Evolutionary conservation across 305 asterid species (phyloP).

Genomic region (Solanum hybrid): DNA sequence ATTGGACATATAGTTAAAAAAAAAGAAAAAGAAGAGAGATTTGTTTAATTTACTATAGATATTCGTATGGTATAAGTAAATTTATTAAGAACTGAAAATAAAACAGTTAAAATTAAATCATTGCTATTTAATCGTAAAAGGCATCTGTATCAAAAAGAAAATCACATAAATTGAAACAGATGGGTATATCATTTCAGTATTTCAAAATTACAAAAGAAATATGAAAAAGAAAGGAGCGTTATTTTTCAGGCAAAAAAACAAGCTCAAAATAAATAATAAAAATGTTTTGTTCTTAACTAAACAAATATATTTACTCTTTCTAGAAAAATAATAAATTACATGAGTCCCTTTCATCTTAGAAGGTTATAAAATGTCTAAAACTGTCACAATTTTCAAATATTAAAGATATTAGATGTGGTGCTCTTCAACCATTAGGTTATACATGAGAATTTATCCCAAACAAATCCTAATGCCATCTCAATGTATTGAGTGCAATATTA

Average conservation of each 20-base stretch:
- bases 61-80: not conserved
- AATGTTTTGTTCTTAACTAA: not conserved
- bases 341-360: not conserved
- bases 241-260: not conserved
- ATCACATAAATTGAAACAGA: not conserved
- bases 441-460: not conserved
- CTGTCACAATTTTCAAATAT: not conserved
- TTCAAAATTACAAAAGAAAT: not conserved
- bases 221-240: not conserved
- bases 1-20: not conserved
- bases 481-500: too few species aligned
- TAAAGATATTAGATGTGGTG: too few species aligned
- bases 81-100: too few species aligned
- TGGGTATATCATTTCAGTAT: not conserved
- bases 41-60: too few species aligned
- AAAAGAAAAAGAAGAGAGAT: not conserved
- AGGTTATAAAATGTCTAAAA: not conserved
- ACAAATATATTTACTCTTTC: not conserved
- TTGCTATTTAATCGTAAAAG: too few species aligned
- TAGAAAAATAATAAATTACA: not conserved
- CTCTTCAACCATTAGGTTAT: not conserved
- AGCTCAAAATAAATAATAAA: not conserved
- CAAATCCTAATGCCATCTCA: not conserved
- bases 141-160: too few species aligned
- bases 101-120: too few species aligned